Conservation (phyloP, 495 filamentous ascomycete species). For the Hypoxylon subgilvum region DNA sequence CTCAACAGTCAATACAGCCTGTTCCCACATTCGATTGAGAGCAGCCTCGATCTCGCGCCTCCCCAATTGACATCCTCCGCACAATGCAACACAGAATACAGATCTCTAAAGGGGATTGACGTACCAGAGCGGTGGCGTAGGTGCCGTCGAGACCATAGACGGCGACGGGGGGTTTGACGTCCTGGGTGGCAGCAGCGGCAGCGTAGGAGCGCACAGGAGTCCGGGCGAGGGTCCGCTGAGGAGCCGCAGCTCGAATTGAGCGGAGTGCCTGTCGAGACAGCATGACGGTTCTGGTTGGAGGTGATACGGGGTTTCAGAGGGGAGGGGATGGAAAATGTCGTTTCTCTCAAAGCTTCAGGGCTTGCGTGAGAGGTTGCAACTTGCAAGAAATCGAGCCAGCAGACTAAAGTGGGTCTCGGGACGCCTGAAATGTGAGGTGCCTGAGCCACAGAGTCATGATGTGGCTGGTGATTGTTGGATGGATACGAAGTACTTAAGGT, state of each 20-base stretch:
- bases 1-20: constrained; percentile 43
- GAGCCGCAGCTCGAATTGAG: constrained; percentile 62
- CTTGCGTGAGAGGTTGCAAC: constrained; percentile 40
- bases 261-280: constrained; percentile 66
- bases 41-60: neutral
- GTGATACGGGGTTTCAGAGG: constrained; percentile 37
- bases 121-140: constrained; percentile 97
- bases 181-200: constrained; percentile 63
- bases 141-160: constrained; percentile 96
- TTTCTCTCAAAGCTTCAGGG: constrained; percentile 33
- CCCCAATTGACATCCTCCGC: constrained; percentile 9
- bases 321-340: constrained; percentile 23
- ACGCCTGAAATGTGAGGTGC: too few species aligned
- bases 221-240: constrained; percentile 50
- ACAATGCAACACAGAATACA: neutral
- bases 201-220: constrained; percentile 72
- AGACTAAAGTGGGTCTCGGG: neutral
- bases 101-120: constrained; percentile 38
- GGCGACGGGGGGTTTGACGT: constrained; percentile 82
- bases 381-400: constrained; percentile 41
- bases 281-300: constrained; percentile 56
- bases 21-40: neutral
- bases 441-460: too few species aligned
- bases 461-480: too few species aligned
- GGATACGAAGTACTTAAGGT: too few species aligned